These are phyloP conservation scores for Pharus latifolius DNA, from an alignment of 176 grass and related monocot genomes.

Conservation along the genomic window DNA sequence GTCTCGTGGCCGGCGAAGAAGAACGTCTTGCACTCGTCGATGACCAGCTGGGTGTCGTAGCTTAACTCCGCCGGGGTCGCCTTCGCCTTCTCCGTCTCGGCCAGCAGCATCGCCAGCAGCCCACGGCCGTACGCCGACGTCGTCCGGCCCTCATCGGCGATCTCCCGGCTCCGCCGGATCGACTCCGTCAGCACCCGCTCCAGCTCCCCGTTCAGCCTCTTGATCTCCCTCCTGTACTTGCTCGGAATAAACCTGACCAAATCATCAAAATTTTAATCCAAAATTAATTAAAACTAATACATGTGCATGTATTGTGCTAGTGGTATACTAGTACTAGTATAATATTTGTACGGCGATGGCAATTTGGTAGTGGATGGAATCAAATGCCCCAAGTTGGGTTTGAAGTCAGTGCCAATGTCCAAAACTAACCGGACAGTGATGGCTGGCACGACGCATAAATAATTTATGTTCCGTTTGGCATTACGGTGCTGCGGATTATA, in stretches of 20 bases:
- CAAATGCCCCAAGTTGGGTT: neutral
- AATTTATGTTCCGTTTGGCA: no score
- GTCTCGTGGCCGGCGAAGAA: conserved; percentile 94
- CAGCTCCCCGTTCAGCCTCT: conserved; percentile 49
- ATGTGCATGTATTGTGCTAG: neutral
- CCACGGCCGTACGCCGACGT: conserved; percentile 45
- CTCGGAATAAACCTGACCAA: conserved; percentile 67
- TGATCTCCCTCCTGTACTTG: conserved; percentile 74
- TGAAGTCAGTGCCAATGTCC: conserved; percentile 8
- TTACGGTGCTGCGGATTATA: no score
- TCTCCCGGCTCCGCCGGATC: conserved; percentile 54
- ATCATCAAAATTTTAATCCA: no score
- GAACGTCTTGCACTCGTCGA: conserved; percentile 99
- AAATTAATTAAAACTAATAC: no score
- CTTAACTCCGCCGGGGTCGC: conserved; percentile 6
- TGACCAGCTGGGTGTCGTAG: conserved; percentile 66
- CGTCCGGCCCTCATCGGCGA: conserved; percentile 56
- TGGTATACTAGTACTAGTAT: neutral
- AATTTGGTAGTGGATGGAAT: conserved; percentile 2
- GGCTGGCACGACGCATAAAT: neutral
- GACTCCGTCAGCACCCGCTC: conserved; percentile 55
- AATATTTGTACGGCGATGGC: neutral
- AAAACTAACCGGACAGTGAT: conserved; percentile 27
- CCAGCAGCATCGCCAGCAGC: conserved; percentile 48
- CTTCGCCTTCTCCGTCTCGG: conserved; percentile 50